Evolutionary conservation across 75 land plant genomes (phyloP), one percentile per base, ranked within the genome.

Genomic region (Pinus tabuliformis): DNA sequence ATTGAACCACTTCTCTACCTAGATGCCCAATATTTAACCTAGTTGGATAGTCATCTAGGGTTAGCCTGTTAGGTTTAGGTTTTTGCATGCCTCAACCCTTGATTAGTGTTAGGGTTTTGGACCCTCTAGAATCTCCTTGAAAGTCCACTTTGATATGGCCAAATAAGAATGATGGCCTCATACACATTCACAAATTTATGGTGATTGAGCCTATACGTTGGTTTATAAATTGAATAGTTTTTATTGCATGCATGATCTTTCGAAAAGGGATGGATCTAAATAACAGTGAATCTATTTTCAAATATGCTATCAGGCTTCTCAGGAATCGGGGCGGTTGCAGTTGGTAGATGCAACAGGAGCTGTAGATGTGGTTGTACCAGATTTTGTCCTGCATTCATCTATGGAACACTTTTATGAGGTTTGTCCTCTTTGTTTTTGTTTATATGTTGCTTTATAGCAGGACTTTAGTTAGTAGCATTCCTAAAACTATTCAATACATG

Each of bases 361-460:
- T 36, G 30, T 81, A 18, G 82, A 81, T 81, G 83, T 80, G n/a
- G 75, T 81, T 33, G 82, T 81, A n/a, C 83, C 83, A 15, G 82
- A 81, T 56, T 72, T 79, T 54, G 59, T 17, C 13, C 61, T 63
- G 8, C n/a, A 26, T 42, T 79, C 83, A 71, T 56, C 58, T 28
- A 22, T 81, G 73, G 72, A 79, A 33, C 57, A 60, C 37, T 30
- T 79, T 37, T 81, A 81, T 73, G 71, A 81, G 83, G 83, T 81
- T 28, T 21, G 18, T n/a, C 3, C 20, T 45, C 21, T n/a, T 9
- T 36, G 33, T 73, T 73, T 73, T n/a, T 5, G 17, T 59, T 17
- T 7, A 24, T 54, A 20, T 39, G 24, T 42, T 72, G 26, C 30
- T 45, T 17, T 73, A 21, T 5, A 2, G 15, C 36, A 66, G n/a